Evolutionary conservation across 352 stramenopile species (phyloP), one percentile per base, ranked within the genome.

Genomic region (Plasmopara halstedii): DNA sequence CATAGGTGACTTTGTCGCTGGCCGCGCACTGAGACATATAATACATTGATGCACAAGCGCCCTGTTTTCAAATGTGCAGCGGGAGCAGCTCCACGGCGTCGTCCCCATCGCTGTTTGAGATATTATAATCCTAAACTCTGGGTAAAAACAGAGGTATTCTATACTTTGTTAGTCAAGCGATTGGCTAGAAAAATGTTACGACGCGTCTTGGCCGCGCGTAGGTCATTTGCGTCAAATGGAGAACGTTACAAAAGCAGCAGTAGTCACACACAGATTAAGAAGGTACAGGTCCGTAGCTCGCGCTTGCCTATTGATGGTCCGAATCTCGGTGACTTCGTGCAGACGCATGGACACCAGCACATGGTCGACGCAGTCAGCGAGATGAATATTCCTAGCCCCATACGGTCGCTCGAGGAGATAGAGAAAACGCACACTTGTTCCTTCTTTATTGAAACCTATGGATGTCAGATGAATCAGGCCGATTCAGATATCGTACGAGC

Each of bases 381-480:
- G 50, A 89, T 92, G 75, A 92, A 80, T 53, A 80, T 89, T 36
- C 77, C 79, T 0, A 15, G 21, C 43, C 0, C 43, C 54, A 40
- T 88, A 13, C 66, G 63, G 9, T 77, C 69, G 25, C 63, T 88
- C 9, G 62, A 89, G 21, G 70, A 88, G 19, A 18, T 64, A 25
- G 54, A 64, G 33, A 70, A 19, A 18, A 35, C 46, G 18, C 21
- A n/a, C 13, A 38, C 40, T 13, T 61, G 68, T 17, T 82, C 73
- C 31, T 93, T 93, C 55, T 88, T 74, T 60, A 89, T 93, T 34
- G 82, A 93, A 54, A 99, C 95, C 10, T 99, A 99, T 71, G 96
- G 96, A 7, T 99, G 96, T 79, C 95, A 99, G 79, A 99, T 99
- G 96, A 99, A 99, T 72, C 93, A 97, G 40, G 93, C 88, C 49